Conservation (phyloP, 2,329 filamentous ascomycete genomes). For the Trichoderma arundinaceum region DNA sequence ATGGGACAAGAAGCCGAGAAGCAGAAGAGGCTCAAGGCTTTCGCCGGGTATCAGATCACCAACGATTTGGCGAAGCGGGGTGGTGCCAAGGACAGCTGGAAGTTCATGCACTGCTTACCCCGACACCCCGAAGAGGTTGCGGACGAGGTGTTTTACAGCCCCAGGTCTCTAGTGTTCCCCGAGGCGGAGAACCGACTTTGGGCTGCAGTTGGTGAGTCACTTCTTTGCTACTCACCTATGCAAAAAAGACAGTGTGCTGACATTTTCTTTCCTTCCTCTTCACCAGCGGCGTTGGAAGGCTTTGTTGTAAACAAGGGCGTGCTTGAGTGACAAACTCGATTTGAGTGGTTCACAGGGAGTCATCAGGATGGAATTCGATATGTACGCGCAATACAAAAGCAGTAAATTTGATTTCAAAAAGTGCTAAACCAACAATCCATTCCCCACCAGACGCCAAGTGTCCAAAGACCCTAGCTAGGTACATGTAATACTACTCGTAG, state of each 20-base stretch:
- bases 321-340: slow-evolving; percentile 51
- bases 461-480: slow-evolving; percentile 19
- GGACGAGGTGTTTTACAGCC: slow-evolving; percentile 92
- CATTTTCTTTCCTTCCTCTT: neutral
- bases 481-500: slow-evolving; percentile 13
- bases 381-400: neutral
- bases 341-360: slow-evolving; percentile 8
- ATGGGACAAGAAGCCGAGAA: slow-evolving; percentile 96
- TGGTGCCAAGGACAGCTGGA: slow-evolving; percentile 87
- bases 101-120: slow-evolving; percentile 98
- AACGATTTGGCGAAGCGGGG: slow-evolving; percentile 80
- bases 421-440: slow-evolving; percentile 30
- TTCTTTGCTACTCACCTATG: neutral
- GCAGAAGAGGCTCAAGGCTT: slow-evolving; percentile 76
- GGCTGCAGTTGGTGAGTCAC: slow-evolving; percentile 74
- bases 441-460: slow-evolving; percentile 34
- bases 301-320: slow-evolving; percentile 96
- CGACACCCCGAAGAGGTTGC: slow-evolving; percentile 90
- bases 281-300: slow-evolving; percentile 73
- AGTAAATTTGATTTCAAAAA: slow-evolving; percentile 30
- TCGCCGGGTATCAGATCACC: slow-evolving; percentile 91
- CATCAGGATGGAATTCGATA: slow-evolving; percentile 25
- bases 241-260: slow-evolving; percentile 31
- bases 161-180: slow-evolving; percentile 83
- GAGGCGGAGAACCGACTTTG: slow-evolving; percentile 96